These are phyloP conservation scores for Coelastrella sp. DNA, from an alignment of 139 green algal species.

Conservation along the genomic window DNA sequence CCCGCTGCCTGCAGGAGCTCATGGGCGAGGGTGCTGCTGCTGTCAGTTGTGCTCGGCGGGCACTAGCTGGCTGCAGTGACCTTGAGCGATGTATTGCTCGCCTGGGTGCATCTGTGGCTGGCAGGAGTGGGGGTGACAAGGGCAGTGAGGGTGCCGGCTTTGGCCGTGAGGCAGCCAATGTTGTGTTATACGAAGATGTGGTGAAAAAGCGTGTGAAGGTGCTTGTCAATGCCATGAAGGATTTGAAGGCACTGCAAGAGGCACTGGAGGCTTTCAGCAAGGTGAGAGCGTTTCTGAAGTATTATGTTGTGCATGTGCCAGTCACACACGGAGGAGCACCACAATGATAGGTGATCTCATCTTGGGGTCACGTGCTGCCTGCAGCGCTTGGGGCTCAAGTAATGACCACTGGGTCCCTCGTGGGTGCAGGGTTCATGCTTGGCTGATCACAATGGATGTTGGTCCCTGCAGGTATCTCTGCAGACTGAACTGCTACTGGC, in stretches of 20 bases:
- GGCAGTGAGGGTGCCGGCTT: slow-evolving; percentile 47
- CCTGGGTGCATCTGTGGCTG: slow-evolving; percentile 68
- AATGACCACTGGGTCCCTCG: background rate
- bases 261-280: slow-evolving; percentile 44
- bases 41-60: slow-evolving; percentile 62
- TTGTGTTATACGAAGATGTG: slow-evolving; percentile 97
- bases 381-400: too few relatives aligned
- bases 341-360: background rate
- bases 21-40: slow-evolving; percentile 66
- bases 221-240: slow-evolving; percentile 72
- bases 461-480: background rate
- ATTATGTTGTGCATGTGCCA: background rate
- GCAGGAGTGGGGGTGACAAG: slow-evolving; percentile 37
- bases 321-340: background rate
- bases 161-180: slow-evolving; percentile 80
- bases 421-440: background rate
- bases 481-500: slow-evolving; percentile 38
- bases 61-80: slow-evolving; percentile 80
- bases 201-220: slow-evolving; percentile 62
- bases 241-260: slow-evolving; percentile 62
- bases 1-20: slow-evolving; percentile 57
- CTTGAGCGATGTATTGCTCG: slow-evolving; percentile 90
- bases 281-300: background rate
- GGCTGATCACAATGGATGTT: background rate
- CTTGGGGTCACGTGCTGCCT: too few relatives aligned